Conservation (phyloP, 768 basidiomycete species). For the Mrakia frigida region DNA sequence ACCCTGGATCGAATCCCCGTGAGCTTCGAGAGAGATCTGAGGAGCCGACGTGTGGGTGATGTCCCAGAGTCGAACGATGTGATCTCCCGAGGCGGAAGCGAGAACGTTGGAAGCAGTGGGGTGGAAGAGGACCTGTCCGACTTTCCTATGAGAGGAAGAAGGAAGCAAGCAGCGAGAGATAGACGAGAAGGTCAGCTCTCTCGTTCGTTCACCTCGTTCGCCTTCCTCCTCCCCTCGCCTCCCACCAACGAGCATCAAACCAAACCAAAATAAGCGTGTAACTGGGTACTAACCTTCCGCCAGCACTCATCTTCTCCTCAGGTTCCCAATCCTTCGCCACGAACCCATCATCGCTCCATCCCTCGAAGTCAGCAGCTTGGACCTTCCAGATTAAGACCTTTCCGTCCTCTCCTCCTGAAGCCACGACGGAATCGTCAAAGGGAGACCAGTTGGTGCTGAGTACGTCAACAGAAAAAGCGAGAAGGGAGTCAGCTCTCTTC, state of each 20-base stretch:
- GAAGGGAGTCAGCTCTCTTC: neutral
- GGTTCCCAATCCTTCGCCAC: constrained; percentile 67
- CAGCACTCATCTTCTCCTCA: constrained; percentile 42
- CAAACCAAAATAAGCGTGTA: neutral
- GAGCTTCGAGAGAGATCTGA: constrained; percentile 60
- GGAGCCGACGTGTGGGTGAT: constrained; percentile 66
- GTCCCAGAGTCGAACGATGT: constrained; percentile 88
- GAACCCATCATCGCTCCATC: constrained; percentile 52
- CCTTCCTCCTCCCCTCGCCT: neutral
- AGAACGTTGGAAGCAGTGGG: constrained; percentile 83
- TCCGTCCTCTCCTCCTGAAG: constrained; percentile 89
- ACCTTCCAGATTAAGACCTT: constrained; percentile 90
- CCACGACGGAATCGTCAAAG: constrained; percentile 83
- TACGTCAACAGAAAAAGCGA: neutral
- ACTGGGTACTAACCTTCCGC: constrained; percentile 38
- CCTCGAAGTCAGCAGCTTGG: constrained; percentile 64
- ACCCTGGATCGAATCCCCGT: constrained; percentile 82
- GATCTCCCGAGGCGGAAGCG: constrained; percentile 71
- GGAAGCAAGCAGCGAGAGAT: neutral
- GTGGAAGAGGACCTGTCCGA: constrained; percentile 91
- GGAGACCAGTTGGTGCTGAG: constrained; percentile 84
- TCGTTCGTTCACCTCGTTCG: no score
- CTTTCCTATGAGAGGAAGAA: constrained; percentile 54
- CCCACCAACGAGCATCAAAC: neutral
- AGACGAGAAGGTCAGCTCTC: neutral